Evolutionary conservation across 2,329 filamentous ascomycete species (phyloP), one percentile per base, ranked within the genome.

Genomic region (Zasmidium cellare): DNA sequence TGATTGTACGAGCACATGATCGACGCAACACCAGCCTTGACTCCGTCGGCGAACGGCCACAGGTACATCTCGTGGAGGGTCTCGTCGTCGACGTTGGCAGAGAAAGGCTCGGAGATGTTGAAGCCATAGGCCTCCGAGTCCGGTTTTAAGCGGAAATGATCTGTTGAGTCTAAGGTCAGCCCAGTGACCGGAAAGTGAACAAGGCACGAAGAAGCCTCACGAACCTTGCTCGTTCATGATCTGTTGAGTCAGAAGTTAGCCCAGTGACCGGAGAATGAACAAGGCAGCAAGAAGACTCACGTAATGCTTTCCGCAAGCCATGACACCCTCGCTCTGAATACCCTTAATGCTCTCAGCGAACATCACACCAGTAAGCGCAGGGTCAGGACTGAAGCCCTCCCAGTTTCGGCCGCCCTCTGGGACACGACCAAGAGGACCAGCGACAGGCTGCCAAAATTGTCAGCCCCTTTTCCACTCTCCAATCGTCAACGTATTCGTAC

Each of bases 11-110:
- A 86, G 75, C 88, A 91, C 88, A 91, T 90, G 53, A 93, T 83
- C n/a, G 85, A 85, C 0, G 84, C 90, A 1, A 94, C 91, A 24
- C 91, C 90, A 3, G 89, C 90, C 56, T 84, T 85, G 18, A 96
- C 80, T 16, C 86, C 87, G 64, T 96, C 88, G 1, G 86, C 88
- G 71, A 96, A 96, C 0, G 91, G 92, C 91, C 91, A 96, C 0
- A 87, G 82, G 68, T 96, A 96, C 1, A 96, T 76, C 73, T 92
- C 89, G 68, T 91, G 89, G 63, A 91, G 71, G 0, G 88, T 86
- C 45, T 88, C 81, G 69, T 91, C 89, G 58, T 91, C 89, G 24
- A 96, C 85, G 69, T 96, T 94, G 68, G 60, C 60, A 57, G 87
- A 86, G 12, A 86, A 0, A 22, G 84, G 80, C 64, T 86, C 81